A percentile compares a stretch with the other conserved stretches of the same genome.
Evolutionary conservation across 331 rosid species (phyloP).

Genomic region (Quercus phellos): DNA sequence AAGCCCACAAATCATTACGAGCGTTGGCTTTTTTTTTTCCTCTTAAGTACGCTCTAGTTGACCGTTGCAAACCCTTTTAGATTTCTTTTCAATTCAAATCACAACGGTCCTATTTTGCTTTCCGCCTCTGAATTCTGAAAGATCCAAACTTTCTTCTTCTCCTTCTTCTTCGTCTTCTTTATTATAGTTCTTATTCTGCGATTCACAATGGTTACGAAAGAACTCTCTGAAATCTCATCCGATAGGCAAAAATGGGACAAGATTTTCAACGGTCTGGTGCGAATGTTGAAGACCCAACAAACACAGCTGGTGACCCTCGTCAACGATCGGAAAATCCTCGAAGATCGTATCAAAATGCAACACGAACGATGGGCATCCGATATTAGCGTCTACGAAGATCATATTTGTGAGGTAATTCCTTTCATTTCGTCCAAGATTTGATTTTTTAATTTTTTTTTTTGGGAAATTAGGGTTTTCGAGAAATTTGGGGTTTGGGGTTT

Average conservation of each 20-base stretch:
- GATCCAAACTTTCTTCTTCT: background rate
- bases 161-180: background rate
- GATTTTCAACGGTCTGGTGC: constrained; percentile 42
- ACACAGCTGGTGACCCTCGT: constrained; percentile 56
- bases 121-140: background rate
- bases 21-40: too few relatives aligned
- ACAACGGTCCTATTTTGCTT: background rate
- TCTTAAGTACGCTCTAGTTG: background rate
- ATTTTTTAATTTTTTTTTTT: background rate
- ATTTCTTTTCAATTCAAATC: too few relatives aligned
- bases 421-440: background rate
- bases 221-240: constrained; percentile 20
- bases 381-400: constrained; percentile 35
- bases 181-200: background rate
- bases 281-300: constrained; percentile 53
- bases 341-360: constrained; percentile 48
- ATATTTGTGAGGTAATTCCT: constrained; percentile 47
- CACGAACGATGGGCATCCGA: constrained; percentile 58
- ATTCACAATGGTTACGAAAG: constrained; percentile 27
- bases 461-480: background rate
- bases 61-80: background rate
- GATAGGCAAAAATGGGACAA: constrained; percentile 51
- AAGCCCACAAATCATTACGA: too few relatives aligned
- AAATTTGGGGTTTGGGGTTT: background rate
- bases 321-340: constrained; percentile 44